Evolutionary conservation across 805 yeast genomes (phyloP).

Genomic region (Metschnikowia drakensbergensis): DNA sequence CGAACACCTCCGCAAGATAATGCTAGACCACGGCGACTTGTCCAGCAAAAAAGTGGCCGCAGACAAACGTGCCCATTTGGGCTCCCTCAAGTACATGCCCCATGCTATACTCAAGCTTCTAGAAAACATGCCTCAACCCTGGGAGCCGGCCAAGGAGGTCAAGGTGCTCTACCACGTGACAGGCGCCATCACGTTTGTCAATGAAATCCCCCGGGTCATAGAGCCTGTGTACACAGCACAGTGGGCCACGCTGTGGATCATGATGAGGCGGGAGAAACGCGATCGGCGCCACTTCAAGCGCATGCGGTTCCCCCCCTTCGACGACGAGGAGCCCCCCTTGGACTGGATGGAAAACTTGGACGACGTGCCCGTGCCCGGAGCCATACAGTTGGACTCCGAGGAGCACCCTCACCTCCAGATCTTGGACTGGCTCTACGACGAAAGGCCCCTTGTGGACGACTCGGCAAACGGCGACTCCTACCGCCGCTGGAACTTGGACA

Average conservation of each 20-base stretch:
- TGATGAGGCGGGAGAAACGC: conserved; percentile 91
- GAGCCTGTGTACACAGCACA: conserved; percentile 91
- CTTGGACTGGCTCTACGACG: conserved; percentile 77
- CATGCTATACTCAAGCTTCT: conserved; percentile 86
- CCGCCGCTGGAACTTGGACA: conserved; percentile 61
- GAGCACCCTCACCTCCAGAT: conserved; percentile 59
- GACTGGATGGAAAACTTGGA: conserved; percentile 78
- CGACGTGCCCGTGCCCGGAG: conserved; percentile 66
- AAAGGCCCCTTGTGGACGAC: conserved; percentile 65
- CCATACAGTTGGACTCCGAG: conserved; percentile 58
- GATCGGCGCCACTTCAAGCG: conserved; percentile 87
- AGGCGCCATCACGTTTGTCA: conserved; percentile 94
- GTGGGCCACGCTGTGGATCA: conserved; percentile 91
- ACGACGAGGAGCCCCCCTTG: conserved; percentile 94
- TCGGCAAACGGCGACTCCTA: conserved; percentile 70
- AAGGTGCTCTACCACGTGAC: conserved; percentile 83
- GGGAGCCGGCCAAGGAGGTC: conserved; percentile 88
- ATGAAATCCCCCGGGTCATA: conserved; percentile 86
- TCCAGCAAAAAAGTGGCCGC: conserved; percentile 72
- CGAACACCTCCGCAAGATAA: conserved; percentile 82
- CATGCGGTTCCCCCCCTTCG: conserved; percentile 92
- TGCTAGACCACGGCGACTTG: conserved; percentile 81
- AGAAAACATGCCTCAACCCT: conserved; percentile 98
- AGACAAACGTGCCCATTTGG: conserved; percentile 83
- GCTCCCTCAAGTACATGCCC: conserved; percentile 92